phyloP scores from a whole-genome alignment of 495 filamentous ascomycete species.

The Tuber aestivum region DNA sequence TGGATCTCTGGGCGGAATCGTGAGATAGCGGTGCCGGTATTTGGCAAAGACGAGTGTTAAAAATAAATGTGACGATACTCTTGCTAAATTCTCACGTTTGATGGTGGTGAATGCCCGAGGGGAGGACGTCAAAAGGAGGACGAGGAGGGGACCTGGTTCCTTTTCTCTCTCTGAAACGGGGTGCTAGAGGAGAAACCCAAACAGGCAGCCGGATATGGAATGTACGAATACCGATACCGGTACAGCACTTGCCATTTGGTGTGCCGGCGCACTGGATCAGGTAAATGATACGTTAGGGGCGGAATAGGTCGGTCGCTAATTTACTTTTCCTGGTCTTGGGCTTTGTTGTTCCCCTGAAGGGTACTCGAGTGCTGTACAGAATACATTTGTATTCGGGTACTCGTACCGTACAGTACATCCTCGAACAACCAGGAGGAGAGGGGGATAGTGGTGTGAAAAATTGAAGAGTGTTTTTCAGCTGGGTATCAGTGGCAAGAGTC shows the following conservation, averaged over 20 bases:
- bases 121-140: background rate
- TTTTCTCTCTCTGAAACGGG: background rate
- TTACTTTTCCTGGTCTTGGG: background rate
- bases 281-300: background rate
- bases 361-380: too few relatives aligned
- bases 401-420: background rate
- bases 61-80: constrained; percentile 2
- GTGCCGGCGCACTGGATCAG: background rate
- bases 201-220: background rate
- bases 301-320: background rate
- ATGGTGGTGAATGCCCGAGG: constrained; percentile 1
- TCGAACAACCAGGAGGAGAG: background rate
- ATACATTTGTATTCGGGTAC: too few relatives aligned
- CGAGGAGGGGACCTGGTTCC: background rate
- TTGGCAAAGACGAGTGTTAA: background rate
- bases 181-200: background rate
- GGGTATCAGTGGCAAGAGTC: background rate
- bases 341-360: background rate
- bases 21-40: background rate
- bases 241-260: background rate
- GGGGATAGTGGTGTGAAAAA: background rate
- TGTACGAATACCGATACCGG: background rate
- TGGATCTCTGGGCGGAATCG: background rate
- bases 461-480: background rate
- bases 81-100: background rate